phyloP scores from a whole-genome alignment of 1,284 basidiomycete genomes.

The Trichosporon ovoides region DNA sequence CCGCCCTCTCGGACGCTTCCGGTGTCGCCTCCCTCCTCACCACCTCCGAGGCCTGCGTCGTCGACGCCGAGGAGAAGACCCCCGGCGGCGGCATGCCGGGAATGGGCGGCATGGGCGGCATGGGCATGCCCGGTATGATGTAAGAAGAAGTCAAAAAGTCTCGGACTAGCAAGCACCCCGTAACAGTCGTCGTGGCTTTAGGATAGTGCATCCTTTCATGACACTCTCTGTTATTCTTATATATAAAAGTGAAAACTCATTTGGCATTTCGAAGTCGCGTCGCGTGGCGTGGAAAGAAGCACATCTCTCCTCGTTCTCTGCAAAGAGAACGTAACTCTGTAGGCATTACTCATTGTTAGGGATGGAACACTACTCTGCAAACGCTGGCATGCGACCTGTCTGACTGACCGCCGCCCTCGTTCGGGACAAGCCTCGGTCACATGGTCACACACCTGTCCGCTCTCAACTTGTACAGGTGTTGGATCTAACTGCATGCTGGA shows the following conservation, averaged over 20 bases:
- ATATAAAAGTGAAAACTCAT: background rate
- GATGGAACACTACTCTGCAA: constrained; percentile 6
- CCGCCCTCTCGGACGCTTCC: constrained; percentile 79
- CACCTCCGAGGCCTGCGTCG: constrained; percentile 87
- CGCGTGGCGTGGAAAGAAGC: constrained; percentile 3
- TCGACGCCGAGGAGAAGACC: constrained; percentile 82
- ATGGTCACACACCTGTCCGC: background rate
- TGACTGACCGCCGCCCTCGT: too few relatives aligned
- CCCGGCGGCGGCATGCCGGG: constrained; percentile 49
- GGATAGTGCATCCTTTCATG: constrained; percentile 3
- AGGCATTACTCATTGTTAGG: constrained; percentile 3
- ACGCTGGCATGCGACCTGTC: too few relatives aligned
- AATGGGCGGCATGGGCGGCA: constrained; percentile 51
- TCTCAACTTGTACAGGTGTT: too few relatives aligned
- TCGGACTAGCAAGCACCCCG: background rate
- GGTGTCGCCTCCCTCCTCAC: constrained; percentile 84
- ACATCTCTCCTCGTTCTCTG: background rate
- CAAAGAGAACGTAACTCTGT: background rate
- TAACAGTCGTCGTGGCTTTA: background rate
- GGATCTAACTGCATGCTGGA: too few relatives aligned
- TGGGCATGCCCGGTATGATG: constrained; percentile 52
- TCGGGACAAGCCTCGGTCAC: too few relatives aligned
- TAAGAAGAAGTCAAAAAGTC: background rate
- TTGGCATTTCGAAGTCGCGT: background rate
- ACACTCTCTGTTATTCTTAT: background rate